Evolutionary conservation across 2,329 filamentous ascomycete genomes (phyloP).

Genomic region (Westerdykella aurantiaca): DNA sequence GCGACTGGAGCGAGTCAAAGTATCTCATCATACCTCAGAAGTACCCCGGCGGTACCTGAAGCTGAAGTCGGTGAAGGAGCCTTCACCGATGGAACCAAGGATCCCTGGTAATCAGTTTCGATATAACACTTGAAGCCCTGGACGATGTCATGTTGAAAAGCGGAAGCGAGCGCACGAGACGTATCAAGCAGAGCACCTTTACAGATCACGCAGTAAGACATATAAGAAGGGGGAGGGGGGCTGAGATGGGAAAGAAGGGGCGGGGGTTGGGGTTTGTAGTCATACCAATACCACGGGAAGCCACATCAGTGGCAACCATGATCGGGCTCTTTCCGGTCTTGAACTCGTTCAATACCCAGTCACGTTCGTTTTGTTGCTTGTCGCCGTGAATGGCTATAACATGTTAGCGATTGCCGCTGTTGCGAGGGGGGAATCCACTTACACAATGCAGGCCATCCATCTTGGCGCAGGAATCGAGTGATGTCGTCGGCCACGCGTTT

Average conservation of each 20-base stretch:
- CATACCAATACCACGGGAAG: constrained; percentile 99
- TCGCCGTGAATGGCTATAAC: constrained; percentile 86
- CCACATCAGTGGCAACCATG: constrained; percentile 99
- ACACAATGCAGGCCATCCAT: constrained; percentile 96
- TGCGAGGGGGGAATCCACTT: constrained; percentile 41
- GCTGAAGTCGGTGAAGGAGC: constrained; percentile 68
- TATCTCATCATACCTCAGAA: constrained; percentile 69
- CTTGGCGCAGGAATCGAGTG: constrained; percentile 91
- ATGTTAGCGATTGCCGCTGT: constrained; percentile 35
- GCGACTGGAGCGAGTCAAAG: constrained; percentile 69
- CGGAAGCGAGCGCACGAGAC: constrained; percentile 65
- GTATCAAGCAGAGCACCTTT: constrained; percentile 82
- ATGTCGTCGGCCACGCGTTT: constrained; percentile 97
- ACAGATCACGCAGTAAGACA: constrained; percentile 57
- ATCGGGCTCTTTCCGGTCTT: constrained; percentile 99
- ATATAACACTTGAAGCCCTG: constrained; percentile 75
- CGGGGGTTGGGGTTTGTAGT: constrained; percentile 56
- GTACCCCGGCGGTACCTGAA: constrained; percentile 62
- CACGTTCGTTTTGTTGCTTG: constrained; percentile 98
- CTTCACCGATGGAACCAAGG: constrained; percentile 78
- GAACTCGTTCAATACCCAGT: constrained; percentile 99
- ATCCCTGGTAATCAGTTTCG: constrained; percentile 73
- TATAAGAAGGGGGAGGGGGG: constrained; percentile 30
- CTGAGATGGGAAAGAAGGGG: constrained; percentile 29
- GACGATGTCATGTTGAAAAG: constrained; percentile 86